phyloP scores from a whole-genome alignment of 2,329 filamentous ascomycete species.

The Nigrograna mackinnonii region DNA sequence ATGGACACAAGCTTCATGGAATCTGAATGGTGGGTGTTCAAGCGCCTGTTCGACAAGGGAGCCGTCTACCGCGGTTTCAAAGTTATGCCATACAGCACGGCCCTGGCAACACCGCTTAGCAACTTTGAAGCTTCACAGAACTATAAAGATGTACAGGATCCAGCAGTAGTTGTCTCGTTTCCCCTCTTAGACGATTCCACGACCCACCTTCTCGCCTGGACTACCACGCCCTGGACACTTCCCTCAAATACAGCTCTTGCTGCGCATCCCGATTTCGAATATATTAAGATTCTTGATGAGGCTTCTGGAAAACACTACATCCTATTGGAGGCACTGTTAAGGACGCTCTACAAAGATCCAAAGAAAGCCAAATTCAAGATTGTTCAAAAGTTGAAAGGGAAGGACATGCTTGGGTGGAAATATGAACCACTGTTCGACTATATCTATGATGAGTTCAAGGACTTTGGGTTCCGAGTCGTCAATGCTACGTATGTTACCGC shows the following conservation, averaged over 20 bases:
- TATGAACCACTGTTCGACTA: conserved; percentile 91
- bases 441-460: conserved; percentile 87
- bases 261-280: conserved; percentile 81
- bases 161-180: conserved; percentile 86
- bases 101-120: conserved; percentile 83
- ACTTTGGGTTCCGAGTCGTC: conserved; percentile 78
- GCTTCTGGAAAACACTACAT: conserved; percentile 82
- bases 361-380: conserved; percentile 95
- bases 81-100: conserved; percentile 95
- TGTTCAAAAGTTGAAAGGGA: conserved; percentile 77
- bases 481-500: conserved; percentile 86
- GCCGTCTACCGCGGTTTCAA: conserved; percentile 87
- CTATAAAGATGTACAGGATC: conserved; percentile 91
- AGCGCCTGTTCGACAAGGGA: conserved; percentile 87
- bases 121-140: conserved; percentile 96
- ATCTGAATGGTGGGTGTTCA: conserved; percentile 95
- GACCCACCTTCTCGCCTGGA: conserved; percentile 78
- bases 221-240: conserved; percentile 82
- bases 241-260: conserved; percentile 80
- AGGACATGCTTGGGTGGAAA: conserved; percentile 83
- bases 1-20: conserved; percentile 98
- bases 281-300: conserved; percentile 84
- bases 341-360: conserved; percentile 87
- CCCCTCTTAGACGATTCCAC: conserved; percentile 78
- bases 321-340: conserved; percentile 78